phyloP scores from a whole-genome alignment of 2,329 filamentous ascomycete species.

The Ascochyta fabae region DNA sequence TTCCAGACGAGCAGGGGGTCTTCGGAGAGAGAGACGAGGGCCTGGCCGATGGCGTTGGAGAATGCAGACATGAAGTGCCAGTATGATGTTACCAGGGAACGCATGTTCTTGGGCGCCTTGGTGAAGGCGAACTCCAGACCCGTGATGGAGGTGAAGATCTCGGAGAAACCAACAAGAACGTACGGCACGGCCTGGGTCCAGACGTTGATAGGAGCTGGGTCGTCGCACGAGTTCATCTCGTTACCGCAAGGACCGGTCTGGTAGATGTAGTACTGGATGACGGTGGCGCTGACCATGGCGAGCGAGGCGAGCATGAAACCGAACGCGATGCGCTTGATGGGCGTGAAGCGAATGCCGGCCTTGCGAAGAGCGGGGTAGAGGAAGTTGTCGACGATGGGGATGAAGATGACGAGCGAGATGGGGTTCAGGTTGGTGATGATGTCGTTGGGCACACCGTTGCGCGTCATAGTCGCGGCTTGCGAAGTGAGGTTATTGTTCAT shows the following conservation, averaged over 20 bases:
- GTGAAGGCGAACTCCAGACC: slow-evolving; percentile 79
- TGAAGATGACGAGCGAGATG: slow-evolving; percentile 60
- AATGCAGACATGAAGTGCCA: slow-evolving; percentile 75
- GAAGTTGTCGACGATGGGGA: slow-evolving; percentile 60
- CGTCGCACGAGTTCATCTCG: slow-evolving; percentile 61
- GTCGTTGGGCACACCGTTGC: slow-evolving; percentile 62
- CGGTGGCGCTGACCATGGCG: slow-evolving; percentile 58
- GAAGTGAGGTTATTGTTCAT: slow-evolving; percentile 63
- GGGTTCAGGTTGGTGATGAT: slow-evolving; percentile 63
- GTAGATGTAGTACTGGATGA: slow-evolving; percentile 69
- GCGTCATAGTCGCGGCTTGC: slow-evolving; percentile 61
- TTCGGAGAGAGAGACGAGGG: slow-evolving; percentile 65
- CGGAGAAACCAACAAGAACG: slow-evolving; percentile 62
- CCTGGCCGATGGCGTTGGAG: slow-evolving; percentile 73
- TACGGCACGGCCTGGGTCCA: slow-evolving; percentile 60
- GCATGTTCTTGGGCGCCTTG: slow-evolving; percentile 81
- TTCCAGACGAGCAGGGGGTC: slow-evolving; percentile 76
- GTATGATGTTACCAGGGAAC: slow-evolving; percentile 72
- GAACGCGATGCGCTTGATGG: slow-evolving; percentile 60
- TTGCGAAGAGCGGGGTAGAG: slow-evolving; percentile 60
- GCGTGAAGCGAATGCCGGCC: slow-evolving; percentile 57
- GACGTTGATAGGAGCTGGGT: slow-evolving; percentile 68
- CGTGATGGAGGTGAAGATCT: slow-evolving; percentile 65
- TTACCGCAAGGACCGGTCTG: slow-evolving; percentile 65
- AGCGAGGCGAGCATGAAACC: slow-evolving; percentile 58